phyloP scores from a whole-genome alignment of 441 rosid species.

The Sinapis alba region DNA sequence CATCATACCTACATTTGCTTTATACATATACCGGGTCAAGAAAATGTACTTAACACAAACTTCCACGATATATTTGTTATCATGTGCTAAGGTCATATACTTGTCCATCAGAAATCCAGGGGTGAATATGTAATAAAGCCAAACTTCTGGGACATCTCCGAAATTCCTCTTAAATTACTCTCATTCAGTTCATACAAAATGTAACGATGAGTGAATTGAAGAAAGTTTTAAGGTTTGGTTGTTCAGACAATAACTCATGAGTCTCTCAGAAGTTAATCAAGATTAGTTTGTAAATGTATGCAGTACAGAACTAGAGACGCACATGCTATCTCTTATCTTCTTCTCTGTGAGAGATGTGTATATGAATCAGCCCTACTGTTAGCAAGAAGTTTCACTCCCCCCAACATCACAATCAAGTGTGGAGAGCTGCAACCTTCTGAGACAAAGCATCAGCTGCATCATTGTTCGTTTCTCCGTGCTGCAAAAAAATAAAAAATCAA shows the following conservation, averaged over 20 bases:
- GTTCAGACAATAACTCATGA: conserved; percentile 17
- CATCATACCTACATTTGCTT: not conserved
- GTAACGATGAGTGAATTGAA: conserved; percentile 8
- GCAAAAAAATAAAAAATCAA: conserved; percentile 23
- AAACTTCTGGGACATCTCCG: not conserved
- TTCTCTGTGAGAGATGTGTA: conserved; percentile 15
- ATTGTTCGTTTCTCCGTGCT: conserved; percentile 58
- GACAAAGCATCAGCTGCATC: conserved; percentile 58
- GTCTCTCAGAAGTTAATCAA: conserved; percentile 19
- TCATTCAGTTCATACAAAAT: conserved; percentile 14
- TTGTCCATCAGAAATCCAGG: not conserved
- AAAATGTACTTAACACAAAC: not conserved
- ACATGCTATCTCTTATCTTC: not conserved
- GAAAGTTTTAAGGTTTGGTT: conserved; percentile 18
- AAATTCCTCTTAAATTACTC: not conserved
- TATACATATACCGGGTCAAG: not conserved
- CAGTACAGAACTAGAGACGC: conserved; percentile 13
- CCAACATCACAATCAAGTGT: conserved; percentile 28
- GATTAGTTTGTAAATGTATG: conserved; percentile 12
- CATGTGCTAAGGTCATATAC: not conserved
- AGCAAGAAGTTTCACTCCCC: conserved; percentile 23
- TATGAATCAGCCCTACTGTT: conserved; percentile 26
- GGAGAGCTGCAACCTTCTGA: conserved; percentile 56
- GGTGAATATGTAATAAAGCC: not conserved
- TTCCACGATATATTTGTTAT: not conserved